Percentiles rank a stretch among this genome's conserved stretches.
phyloP scores from a whole-genome alignment of 78 protist genomes.

The Bodo saltans region DNA sequence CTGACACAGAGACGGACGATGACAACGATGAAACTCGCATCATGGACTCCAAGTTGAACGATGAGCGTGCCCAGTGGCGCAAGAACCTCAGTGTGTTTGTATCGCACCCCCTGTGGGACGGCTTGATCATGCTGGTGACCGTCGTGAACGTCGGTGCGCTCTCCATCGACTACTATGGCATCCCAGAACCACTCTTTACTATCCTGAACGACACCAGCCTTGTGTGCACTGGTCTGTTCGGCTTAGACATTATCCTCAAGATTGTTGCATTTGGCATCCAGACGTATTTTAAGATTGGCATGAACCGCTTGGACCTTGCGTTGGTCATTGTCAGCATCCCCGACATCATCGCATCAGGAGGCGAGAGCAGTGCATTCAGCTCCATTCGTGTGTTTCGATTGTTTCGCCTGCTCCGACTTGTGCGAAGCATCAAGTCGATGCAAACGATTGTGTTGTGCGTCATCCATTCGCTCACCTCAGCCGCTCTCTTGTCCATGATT shows the following conservation, averaged over 20 bases:
- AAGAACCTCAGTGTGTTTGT: background rate
- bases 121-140: conserved; percentile 2
- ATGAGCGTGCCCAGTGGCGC: background rate
- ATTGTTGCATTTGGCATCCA: background rate
- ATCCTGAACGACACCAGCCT: background rate
- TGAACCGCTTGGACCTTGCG: conserved; percentile 7
- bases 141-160: conserved; percentile 9
- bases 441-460: background rate
- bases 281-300: background rate
- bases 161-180: conserved; percentile 14
- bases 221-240: conserved; percentile 1
- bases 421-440: conserved; percentile 17
- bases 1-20: too few relatives aligned
- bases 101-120: background rate
- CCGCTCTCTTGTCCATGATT: background rate
- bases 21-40: too few relatives aligned
- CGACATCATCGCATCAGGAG: too few relatives aligned
- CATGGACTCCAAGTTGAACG: too few relatives aligned
- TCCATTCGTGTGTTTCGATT: conserved; percentile 8
- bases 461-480: background rate
- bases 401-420: conserved; percentile 27
- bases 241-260: conserved; percentile 34
- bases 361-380: background rate
- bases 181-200: background rate
- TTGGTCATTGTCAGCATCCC: background rate